These are phyloP conservation scores for Jaapia argillacea DNA, from an alignment of 768 basidiomycete species.

Conservation along the genomic window DNA sequence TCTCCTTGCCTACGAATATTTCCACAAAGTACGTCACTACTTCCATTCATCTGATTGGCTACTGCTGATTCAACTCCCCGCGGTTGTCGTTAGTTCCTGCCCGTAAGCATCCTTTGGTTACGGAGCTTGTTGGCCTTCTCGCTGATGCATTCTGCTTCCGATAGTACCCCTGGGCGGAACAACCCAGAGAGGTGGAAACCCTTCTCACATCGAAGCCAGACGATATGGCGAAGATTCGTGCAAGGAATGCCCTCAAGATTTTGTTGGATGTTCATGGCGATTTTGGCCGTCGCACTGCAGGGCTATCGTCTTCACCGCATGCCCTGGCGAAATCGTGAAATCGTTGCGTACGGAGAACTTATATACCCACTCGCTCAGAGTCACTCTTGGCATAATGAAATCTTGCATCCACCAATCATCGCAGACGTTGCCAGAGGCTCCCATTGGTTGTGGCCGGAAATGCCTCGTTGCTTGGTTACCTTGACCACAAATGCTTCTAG, in stretches of 20 bases:
- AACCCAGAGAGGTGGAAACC: slow-evolving; percentile 58
- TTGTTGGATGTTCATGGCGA: slow-evolving; percentile 86
- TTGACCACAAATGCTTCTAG: too few relatives aligned
- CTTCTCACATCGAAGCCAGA: slow-evolving; percentile 56
- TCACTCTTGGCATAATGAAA: too few relatives aligned
- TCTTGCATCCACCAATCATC: too few relatives aligned
- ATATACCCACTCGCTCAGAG: too few relatives aligned
- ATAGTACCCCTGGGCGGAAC: slow-evolving; percentile 77
- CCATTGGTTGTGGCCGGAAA: too few relatives aligned
- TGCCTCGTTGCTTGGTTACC: too few relatives aligned
- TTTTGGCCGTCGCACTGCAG: slow-evolving; percentile 54
- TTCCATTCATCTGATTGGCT: too few relatives aligned
- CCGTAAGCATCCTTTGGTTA: slow-evolving; percentile 20
- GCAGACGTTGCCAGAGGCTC: too few relatives aligned
- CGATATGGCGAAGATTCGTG: slow-evolving; percentile 82
- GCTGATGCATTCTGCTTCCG: slow-evolving; percentile 12
- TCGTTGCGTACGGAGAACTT: too few relatives aligned
- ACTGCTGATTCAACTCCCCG: too few relatives aligned
- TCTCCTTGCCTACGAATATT: slow-evolving; percentile 68
- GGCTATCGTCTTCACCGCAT: neutral
- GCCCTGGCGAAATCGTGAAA: neutral
- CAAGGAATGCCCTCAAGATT: slow-evolving; percentile 91
- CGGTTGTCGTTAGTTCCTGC: slow-evolving; percentile 20
- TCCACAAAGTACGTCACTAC: slow-evolving; percentile 43
- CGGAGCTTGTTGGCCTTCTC: too few relatives aligned